Conservation (phyloP, 2,329 filamentous ascomycete genomes). For the Colletotrichum tanaceti region DNA sequence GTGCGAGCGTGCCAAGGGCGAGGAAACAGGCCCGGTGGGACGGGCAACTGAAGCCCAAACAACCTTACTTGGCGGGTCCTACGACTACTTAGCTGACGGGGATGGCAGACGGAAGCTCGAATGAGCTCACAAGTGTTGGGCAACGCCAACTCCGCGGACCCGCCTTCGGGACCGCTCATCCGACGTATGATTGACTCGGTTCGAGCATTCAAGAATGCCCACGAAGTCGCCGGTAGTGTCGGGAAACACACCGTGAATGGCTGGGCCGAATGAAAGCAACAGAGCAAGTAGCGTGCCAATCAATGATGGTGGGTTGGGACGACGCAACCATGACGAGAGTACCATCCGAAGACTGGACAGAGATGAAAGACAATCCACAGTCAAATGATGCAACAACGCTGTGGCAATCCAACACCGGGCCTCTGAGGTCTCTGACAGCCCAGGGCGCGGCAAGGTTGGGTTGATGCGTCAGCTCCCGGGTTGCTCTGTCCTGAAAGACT, state of each 20-base stretch:
- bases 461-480: not conserved
- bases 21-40: not conserved
- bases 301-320: not conserved
- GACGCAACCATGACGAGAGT: slow-evolving; percentile 9
- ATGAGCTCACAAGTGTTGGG: slow-evolving; percentile 1
- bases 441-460: slow-evolving; percentile 13
- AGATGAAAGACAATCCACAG: not conserved
- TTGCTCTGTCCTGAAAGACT: not conserved
- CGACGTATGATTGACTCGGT: not conserved
- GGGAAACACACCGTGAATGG: not conserved
- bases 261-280: not conserved
- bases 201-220: not conserved
- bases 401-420: not conserved
- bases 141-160: slow-evolving; percentile 13
- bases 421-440: slow-evolving; percentile 9
- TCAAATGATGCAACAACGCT: not conserved
- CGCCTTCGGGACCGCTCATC: not conserved
- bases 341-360: slow-evolving; percentile 19
- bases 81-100: slow-evolving; percentile 1
- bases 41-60: slow-evolving; percentile 5
- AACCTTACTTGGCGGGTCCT: slow-evolving; percentile 38
- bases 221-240: not conserved
- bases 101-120: not conserved
- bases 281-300: not conserved
- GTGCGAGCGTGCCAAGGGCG: not conserved